Base-by-base conservation (phyloP, 306 rosid species). In the Lathyrus oleraceus region DNA sequence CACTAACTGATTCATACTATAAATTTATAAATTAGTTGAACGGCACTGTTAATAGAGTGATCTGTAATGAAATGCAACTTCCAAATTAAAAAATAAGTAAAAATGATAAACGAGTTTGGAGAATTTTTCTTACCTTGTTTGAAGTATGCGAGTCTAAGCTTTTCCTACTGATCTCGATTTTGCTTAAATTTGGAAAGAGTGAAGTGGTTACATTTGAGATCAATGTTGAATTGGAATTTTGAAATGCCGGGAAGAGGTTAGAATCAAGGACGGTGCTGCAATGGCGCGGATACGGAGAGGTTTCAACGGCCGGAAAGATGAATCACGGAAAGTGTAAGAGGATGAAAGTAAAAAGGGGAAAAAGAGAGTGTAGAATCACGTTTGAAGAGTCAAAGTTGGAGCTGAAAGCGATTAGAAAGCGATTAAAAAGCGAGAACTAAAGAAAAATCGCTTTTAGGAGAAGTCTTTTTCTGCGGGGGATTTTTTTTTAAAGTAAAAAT, bases 241-340 rank as follows among this genome's bases (percentile, higher is more conserved):
- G 19, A 65, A 53, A 45, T 36, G 48, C 9, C 10, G 32, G 38
- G 73, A 48, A 54, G 36, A 58, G 56, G 3, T 13, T 5, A 58
- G 65, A 70, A 56, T 69, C 32, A 17, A 11, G 9, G 67, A 43
- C 39, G 43, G 62, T 32, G 35, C 12, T 51, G 71, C 11, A 70
- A 70, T 83, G 81, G 86, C 77, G 75, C 44, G 64, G 71, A 49
- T 59, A 66, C 36, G 25, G 59, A 43, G 79, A 72, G 36, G 8
- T 30, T 69, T 69, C 15, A 21, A 30, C 43, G 61, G 70, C 52
- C 40, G 61, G 54, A 76, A 67, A 68, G 83, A 67, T 52, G 60
- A 61, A 73, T 16, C 14, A 4, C 48, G 68, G 14, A 61, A 68
- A 59, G 70, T 69, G 70, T 27, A 5, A 19, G 58, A 19, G 12